Evolutionary conservation across 352 stramenopile species (phyloP), one percentile per base, ranked within the genome.

Genomic region (Hyaloperonospora arabidopsidis): DNA sequence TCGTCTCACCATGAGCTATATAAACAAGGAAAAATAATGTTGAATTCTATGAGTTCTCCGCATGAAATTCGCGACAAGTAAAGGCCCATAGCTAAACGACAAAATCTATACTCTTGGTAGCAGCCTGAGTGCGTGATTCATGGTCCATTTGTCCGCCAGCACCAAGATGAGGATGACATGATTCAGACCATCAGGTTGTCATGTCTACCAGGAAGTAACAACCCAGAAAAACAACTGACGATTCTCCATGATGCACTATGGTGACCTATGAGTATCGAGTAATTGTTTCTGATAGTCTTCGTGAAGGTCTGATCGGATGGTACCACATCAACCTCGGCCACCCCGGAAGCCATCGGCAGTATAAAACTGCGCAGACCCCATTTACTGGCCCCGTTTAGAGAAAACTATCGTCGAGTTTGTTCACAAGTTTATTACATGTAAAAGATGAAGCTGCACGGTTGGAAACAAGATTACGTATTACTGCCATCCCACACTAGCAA

Each of bases 41-140:
- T 22, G 39, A 21, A 1, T n/a, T 25, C 11, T 15, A 49, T 44
- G 25, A 23, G 12, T 56, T 56, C n/a, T 56, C 41, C 18, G 41
- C 7, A 38, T 13, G 32, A 7, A 13, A 7, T 38, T 38, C 32
- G 32, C 7, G 7, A 38, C 32, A 7, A 7, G 13, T 13, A 13
- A 38, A 38, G 7, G 7, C 7, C n/a, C 32, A 13, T 13, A 38
- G 32, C 32, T 38, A 38, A 13, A 13, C 7, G 32, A 38, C 7
- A 7, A 38, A 13, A 13, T 38, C 7, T 38, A 38, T n/a, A n/a
- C 13, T 7, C 13, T 13, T 13, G 13, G 13, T 13, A 13, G 13
- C 7, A 13, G 13, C 32, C 13, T 13, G 7, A 38, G 32, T 38
- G 32, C 32, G 7, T 13, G 32, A 38, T 38, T 13, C 7, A 38